Evolutionary conservation across 2,329 filamentous ascomycete genomes (phyloP).

Genomic region (Talaromyces pinophilus): DNA sequence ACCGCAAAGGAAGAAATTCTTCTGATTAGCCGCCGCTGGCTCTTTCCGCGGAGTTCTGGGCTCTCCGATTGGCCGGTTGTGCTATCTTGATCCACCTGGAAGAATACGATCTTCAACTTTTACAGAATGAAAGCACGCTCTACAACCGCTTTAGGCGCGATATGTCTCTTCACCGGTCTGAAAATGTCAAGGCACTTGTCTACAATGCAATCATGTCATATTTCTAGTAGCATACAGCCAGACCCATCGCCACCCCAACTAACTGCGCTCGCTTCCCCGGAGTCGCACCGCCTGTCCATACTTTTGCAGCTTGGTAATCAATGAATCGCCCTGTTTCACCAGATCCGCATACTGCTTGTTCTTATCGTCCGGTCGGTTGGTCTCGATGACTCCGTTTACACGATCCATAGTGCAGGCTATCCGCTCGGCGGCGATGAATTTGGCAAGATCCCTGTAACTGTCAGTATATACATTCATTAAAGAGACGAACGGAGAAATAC

Average conservation of each 20-base stretch:
- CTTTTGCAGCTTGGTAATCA: constrained; percentile 99
- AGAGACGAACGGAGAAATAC: constrained; percentile 53
- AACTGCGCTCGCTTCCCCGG: constrained; percentile 90
- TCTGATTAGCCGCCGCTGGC: constrained; percentile 1
- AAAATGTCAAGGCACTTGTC: not conserved
- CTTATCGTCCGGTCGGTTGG: constrained; percentile 96
- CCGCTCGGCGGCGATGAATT: constrained; percentile 92
- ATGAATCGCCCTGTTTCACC: constrained; percentile 93
- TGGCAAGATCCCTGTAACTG: constrained; percentile 77
- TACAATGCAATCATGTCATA: constrained; percentile 14
- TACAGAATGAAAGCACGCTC: not conserved
- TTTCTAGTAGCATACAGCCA: constrained; percentile 1
- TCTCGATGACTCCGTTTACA: constrained; percentile 96
- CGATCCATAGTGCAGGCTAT: constrained; percentile 97
- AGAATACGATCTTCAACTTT: not conserved
- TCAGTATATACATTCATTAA: constrained; percentile 11
- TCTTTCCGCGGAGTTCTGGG: constrained; percentile 10
- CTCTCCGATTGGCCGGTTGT: constrained; percentile 16
- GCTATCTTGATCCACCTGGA: not conserved
- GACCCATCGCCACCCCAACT: constrained; percentile 14
- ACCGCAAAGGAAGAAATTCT: constrained; percentile 5
- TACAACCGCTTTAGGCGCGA: not conserved
- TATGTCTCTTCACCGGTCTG: not conserved
- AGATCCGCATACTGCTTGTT: constrained; percentile 99
- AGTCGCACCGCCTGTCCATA: constrained; percentile 95